These are phyloP conservation scores for Plasmopara viticola DNA, from an alignment of 352 stramenopile species.

Conservation along the genomic window DNA sequence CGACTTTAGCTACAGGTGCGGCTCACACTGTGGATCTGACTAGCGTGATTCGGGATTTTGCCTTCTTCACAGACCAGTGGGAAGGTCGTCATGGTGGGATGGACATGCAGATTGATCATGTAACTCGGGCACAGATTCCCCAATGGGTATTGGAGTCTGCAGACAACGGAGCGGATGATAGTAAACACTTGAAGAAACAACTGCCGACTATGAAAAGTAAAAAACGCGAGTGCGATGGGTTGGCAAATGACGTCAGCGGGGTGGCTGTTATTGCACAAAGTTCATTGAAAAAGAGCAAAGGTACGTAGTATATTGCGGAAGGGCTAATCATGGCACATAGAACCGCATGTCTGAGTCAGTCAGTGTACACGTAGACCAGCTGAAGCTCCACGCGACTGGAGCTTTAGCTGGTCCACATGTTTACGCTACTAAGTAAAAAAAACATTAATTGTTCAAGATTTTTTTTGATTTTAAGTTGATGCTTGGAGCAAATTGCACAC, in stretches of 20 bases:
- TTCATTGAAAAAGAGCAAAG: constrained; percentile 34
- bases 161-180: constrained; percentile 17
- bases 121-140: constrained; percentile 45
- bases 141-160: constrained; percentile 56
- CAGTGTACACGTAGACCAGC: neutral
- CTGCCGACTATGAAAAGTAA: constrained; percentile 22
- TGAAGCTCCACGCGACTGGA: neutral
- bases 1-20: constrained; percentile 2
- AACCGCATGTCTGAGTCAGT: no score
- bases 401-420: no score
- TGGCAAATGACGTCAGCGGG: neutral
- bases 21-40: constrained; percentile 61
- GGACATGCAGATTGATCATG: constrained; percentile 77
- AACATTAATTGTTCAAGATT: no score
- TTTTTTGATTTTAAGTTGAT: neutral
- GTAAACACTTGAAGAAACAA: constrained; percentile 25
- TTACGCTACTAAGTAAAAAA: no score
- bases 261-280: constrained; percentile 5
- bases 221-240: constrained; percentile 18
- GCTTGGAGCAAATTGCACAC: neutral
- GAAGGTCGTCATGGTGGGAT: constrained; percentile 61
- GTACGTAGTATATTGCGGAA: constrained; percentile 18
- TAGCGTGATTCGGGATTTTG: constrained; percentile 68
- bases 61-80: constrained; percentile 71
- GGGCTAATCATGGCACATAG: no score